Base-by-base conservation (phyloP, 2,329 filamentous ascomycete species). In the Biscogniauxia mediterranea region DNA sequence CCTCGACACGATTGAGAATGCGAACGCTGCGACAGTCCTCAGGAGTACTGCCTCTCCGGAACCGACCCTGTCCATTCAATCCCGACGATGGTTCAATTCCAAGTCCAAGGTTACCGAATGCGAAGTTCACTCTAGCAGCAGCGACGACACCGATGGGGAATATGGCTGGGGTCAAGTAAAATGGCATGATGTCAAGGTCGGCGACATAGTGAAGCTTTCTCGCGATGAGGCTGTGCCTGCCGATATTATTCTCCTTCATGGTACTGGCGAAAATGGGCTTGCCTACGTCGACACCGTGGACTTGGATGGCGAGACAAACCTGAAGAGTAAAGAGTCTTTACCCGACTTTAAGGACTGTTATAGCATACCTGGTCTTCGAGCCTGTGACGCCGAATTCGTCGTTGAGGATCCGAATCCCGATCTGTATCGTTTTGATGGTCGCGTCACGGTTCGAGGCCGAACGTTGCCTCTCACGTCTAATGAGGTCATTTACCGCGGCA, bases 201-300 rank as follows among this genome's bases (percentile, higher is more conserved):
- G 90, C 25, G 88, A 93, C 72, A 80, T 92, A 21, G 79, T 93
- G 68, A 86, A 82, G 69, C 76, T 92, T 25, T 76, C 82, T 46
- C 87, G 93, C 56, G 88, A 97, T 70, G 90, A 96, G 58, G 83
- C 89, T 11, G 82, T 93, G 1, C 93, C 94, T 0, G 93, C 94
- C 32, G 94, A 98, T 72, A 78, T 97, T 56, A 83, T 92, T 1
- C 79, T 98, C 38, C 79, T 97, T 20, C 85, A 94, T 70, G 90
- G 91, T 1, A 84, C 86, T 58, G 92, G 90, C 13, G 87, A 90
- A 60, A 92, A 94, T 64, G 89, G 87, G 7, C 78, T 95, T 56
- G 93, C 93, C 0, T 97, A 91, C 68, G 85, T 93, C 57, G 91
- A 94, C 68, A 94, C 91, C 0, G 93, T 93, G 90, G 91, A 90